phyloP scores from a whole-genome alignment of 805 yeast genomes.

The Schizosaccharomyces osmophilus region DNA sequence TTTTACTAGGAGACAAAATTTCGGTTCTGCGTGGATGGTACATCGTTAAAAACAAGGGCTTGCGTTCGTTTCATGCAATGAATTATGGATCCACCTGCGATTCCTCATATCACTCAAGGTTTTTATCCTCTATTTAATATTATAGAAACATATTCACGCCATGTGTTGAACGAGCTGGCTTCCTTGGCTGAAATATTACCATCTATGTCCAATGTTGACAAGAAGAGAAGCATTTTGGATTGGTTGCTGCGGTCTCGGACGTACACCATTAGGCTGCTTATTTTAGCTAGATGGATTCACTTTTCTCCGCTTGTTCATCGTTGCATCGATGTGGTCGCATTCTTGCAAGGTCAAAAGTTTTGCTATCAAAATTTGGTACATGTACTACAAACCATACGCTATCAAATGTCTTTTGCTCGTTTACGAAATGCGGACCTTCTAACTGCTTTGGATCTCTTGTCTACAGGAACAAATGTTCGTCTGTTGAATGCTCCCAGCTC shows the following conservation, averaged over 20 bases:
- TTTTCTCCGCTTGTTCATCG: conserved; percentile 45
- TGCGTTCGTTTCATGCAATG: conserved; percentile 5
- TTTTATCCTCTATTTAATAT: conserved; percentile 40
- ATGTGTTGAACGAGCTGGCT: conserved; percentile 20
- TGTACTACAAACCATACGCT: conserved; percentile 42
- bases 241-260: conserved; percentile 50
- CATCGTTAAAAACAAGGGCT: no score
- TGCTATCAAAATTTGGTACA: conserved; percentile 37
- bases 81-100: conserved; percentile 15
- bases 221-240: conserved; percentile 46
- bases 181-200: conserved; percentile 38
- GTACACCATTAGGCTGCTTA: conserved; percentile 64
- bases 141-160: conserved; percentile 28
- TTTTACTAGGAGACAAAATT: not conserved
- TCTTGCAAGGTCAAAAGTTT: conserved; percentile 61
- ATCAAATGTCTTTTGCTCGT: conserved; percentile 64
- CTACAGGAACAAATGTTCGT: conserved; percentile 22
- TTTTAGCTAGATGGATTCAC: conserved; percentile 69
- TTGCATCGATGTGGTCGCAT: conserved; percentile 65
- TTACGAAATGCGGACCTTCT: conserved; percentile 74
- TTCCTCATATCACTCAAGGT: conserved; percentile 54
- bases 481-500: not conserved
- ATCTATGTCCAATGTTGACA: conserved; percentile 29
- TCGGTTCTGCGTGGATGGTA: no score
- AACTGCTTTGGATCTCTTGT: conserved; percentile 68